A percentile compares a stretch with the other conserved stretches of the same genome.
phyloP scores from a whole-genome alignment of 73 alveolate species.

The Tetrahymena malaccensis region DNA sequence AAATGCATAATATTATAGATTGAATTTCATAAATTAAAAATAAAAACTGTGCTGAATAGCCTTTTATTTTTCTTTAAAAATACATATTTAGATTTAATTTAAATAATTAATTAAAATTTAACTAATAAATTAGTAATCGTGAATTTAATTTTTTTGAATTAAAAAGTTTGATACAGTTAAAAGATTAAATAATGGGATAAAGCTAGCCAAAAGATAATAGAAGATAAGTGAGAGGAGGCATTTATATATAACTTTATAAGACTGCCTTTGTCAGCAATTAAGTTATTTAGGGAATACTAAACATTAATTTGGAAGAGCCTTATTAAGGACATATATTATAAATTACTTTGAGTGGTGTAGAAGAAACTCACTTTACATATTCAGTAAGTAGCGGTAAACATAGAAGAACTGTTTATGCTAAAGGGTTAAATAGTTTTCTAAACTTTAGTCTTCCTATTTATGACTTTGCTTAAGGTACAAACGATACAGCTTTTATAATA shows the following conservation, averaged over 20 bases:
- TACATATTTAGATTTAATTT: no score
- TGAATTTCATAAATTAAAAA: no score
- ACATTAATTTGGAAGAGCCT: background rate
- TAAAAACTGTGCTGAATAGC: no score
- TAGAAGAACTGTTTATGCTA: background rate
- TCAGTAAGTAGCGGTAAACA: background rate
- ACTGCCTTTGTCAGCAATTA: background rate
- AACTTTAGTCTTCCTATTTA: background rate
- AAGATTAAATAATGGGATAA: background rate
- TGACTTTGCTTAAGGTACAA: background rate
- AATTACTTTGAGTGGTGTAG: background rate
- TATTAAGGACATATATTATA: background rate
- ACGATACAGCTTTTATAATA: background rate
- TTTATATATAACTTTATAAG: background rate
- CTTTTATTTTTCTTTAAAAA: no score
- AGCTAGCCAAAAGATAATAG: background rate
- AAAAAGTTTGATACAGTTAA: no score
- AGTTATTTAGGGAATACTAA: background rate
- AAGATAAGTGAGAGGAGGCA: background rate
- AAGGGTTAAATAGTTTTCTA: background rate
- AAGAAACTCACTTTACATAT: background rate
- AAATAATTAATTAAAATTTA: no score
- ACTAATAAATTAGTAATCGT: no score
- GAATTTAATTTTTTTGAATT: no score
- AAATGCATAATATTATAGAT: no score